Evolutionary conservation across 345 rosid genomes (phyloP), one percentile per base, ranked within the genome.

Genomic region (Mangifera indica): DNA sequence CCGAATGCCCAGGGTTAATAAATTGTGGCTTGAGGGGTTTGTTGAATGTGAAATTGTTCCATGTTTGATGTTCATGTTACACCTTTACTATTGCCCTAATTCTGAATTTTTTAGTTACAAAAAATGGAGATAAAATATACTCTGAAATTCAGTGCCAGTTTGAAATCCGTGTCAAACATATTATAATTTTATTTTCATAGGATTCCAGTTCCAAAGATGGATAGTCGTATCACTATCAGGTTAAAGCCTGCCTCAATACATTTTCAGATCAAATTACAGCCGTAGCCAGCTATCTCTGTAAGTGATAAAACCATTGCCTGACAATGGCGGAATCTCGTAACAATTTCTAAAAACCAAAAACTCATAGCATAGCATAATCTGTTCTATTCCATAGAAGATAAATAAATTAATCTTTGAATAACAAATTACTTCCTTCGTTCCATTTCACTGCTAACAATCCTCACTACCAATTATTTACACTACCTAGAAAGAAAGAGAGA

Each of bases 271-370:
- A 65, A 49, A 37, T 57, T 59, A 21, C 71, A 58, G 60, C 71
- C 59, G 52, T 42, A 56, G 32, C 60, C 75, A 71, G 75, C 72
- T 71, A 64, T 71, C 22, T 54, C 4, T 56, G 45, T n/a, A 17
- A 52, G 67, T 13, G 32, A 72, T n/a, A 59, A 71, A 48, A 71
- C 71, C 72, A 51, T 65, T 63, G 55, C 67, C 61, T 44, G 72
- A 56, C 72, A 44, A 10, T 0, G 22, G 17, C 40, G 2, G 42
- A 69, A 69, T 57, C 62, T 40, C 37, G 3, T 51, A 24, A 56
- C 22, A 56, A 58, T 22, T 18, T 29, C 44, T 22, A 9, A 22
- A 29, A 13, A 2, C 7, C 15, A 4, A 42, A 55, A 55, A 17
- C 1, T 11, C 22, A 10, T 26, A 18, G 9, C 58, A 10, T 8